Evolutionary conservation across 768 basidiomycete species (phyloP).

Genomic region (Chalciporus pseudorubinellus): DNA sequence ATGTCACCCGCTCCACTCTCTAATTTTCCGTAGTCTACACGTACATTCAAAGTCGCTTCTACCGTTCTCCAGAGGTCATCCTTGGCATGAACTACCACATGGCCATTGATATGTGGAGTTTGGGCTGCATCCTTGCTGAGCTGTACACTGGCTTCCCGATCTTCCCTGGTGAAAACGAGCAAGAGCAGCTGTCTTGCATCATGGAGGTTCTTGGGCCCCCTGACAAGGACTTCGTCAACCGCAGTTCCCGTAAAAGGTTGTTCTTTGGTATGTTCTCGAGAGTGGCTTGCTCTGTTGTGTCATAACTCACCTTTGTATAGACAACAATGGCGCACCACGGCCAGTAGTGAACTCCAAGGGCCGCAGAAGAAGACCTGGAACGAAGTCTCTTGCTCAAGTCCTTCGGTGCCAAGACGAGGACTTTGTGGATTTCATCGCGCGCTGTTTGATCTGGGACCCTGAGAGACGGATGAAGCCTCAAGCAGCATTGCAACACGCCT

Average conservation of each 20-base stretch:
- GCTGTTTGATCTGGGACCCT: slow-evolving; percentile 98
- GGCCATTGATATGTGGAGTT: slow-evolving; percentile 99
- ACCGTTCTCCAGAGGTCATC: slow-evolving; percentile 99
- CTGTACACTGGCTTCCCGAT: slow-evolving; percentile 97
- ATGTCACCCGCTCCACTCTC: not conserved
- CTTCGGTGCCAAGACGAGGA: slow-evolving; percentile 91
- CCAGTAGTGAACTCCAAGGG: slow-evolving; percentile 97
- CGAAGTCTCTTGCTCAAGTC: slow-evolving; percentile 86
- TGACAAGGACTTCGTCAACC: slow-evolving; percentile 92
- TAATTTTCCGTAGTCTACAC: slow-evolving; percentile 75
- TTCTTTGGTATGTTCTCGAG: slow-evolving; percentile 77
- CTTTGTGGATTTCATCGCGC: slow-evolving; percentile 95
- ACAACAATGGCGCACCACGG: slow-evolving; percentile 89
- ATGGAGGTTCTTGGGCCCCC: slow-evolving; percentile 98
- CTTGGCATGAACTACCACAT: slow-evolving; percentile 99
- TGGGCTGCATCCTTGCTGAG: slow-evolving; percentile 97
- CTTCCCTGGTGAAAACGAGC: slow-evolving; percentile 98
- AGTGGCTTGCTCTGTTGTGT: not conserved
- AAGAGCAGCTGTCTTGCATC: slow-evolving; percentile 96
- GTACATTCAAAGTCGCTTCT: slow-evolving; percentile 99
- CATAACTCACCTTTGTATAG: slow-evolving; percentile 40
- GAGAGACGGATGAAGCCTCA: slow-evolving; percentile 94
- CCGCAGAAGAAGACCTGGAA: slow-evolving; percentile 84
- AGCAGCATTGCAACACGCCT: slow-evolving; percentile 87
- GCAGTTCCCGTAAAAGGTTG: slow-evolving; percentile 87